Conservation (phyloP, 2,329 filamentous ascomycete genomes). For the Aspergillus sp. region DNA sequence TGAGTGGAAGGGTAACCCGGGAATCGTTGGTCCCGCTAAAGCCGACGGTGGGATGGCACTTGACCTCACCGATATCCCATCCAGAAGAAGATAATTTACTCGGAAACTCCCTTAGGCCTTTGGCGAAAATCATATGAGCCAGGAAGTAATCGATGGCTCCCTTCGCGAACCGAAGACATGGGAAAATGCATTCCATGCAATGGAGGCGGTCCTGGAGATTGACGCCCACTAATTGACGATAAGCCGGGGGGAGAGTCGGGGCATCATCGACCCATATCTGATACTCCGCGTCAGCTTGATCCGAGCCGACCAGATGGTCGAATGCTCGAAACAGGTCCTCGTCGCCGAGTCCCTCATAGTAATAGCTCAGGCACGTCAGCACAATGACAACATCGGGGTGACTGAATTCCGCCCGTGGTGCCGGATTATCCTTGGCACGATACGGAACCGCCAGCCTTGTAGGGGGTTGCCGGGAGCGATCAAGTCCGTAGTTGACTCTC, state of each 20-base stretch:
- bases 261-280: conserved; percentile 34
- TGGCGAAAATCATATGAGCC: conserved; percentile 59
- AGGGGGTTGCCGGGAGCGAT: conserved; percentile 51
- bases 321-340: conserved; percentile 54
- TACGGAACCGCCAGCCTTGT: conserved; percentile 60
- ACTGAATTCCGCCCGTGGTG: conserved; percentile 60
- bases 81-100: conserved; percentile 65
- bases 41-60: conserved; percentile 57
- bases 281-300: conserved; percentile 57
- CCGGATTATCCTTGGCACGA: conserved; percentile 60
- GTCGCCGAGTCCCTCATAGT: conserved; percentile 57
- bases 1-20: conserved; percentile 57
- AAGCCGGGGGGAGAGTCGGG: conserved; percentile 36
- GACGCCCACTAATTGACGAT: conserved; percentile 51
- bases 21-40: conserved; percentile 73
- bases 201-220: conserved; percentile 60
- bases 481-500: conserved; percentile 65
- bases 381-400: conserved; percentile 61
- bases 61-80: conserved; percentile 61
- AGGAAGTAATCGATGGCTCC: conserved; percentile 65
- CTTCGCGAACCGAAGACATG: conserved; percentile 55
- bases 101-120: conserved; percentile 63
- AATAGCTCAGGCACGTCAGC: conserved; percentile 59
- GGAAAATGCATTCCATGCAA: conserved; percentile 55
- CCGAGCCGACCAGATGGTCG: conserved; percentile 50